Evolutionary conservation across 192 early-diverging fungal species (phyloP).

Genomic region (Lunasporangiospora selenospora): DNA sequence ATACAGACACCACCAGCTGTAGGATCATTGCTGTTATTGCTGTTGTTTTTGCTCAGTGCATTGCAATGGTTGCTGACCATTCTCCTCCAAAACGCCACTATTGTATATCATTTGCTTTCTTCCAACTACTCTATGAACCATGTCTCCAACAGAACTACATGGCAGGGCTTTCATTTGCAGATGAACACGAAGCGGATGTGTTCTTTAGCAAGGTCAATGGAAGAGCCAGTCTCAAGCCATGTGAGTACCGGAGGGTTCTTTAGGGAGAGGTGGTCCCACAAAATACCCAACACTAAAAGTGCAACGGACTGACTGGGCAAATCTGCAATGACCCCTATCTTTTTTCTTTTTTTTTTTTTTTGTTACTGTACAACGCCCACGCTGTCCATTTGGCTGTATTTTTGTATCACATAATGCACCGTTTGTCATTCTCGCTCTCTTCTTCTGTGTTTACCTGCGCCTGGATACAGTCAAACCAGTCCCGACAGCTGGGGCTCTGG

Average conservation of each 20-base stretch:
- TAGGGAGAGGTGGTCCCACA: too few species aligned
- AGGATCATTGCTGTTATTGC: too few species aligned
- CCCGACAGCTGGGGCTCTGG: conserved; percentile 35
- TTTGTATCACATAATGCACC: conserved; percentile 2
- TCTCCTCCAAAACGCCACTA: too few species aligned
- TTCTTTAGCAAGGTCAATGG: conserved; percentile 69
- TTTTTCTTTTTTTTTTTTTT: conserved; percentile 2
- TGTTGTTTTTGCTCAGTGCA: neutral
- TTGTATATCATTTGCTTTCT: conserved; percentile 1
- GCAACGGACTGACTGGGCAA: too few species aligned
- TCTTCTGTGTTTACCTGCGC: neutral
- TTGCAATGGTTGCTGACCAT: neutral
- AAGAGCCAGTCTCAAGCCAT: conserved; percentile 48
- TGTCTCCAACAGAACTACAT: conserved; percentile 53
- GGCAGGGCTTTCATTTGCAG: conserved; percentile 76
- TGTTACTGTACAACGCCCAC: neutral
- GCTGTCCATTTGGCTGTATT: neutral
- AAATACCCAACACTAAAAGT: too few species aligned
- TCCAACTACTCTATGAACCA: neutral
- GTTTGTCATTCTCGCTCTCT: conserved; percentile 1
- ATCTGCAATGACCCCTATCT: neutral
- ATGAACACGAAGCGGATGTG: conserved; percentile 67
- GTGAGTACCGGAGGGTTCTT: conserved; percentile 35
- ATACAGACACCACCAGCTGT: too few species aligned
- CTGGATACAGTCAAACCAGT: conserved; percentile 27